Conservation (phyloP, 805 yeast species). For the Hagleromyces aurorensis region DNA sequence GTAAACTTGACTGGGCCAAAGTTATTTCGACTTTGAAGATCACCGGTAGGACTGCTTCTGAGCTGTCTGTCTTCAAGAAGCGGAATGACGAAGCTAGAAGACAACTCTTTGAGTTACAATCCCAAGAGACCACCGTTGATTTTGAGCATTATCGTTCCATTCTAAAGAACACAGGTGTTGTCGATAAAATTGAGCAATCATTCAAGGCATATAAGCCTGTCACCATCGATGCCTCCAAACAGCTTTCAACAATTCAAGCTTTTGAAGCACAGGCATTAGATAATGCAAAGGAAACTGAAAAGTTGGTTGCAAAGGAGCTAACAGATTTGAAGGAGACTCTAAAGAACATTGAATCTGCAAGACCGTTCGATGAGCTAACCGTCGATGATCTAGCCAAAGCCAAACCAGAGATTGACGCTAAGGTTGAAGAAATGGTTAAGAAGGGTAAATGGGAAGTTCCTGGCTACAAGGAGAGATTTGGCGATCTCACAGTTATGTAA, state of each 20-base stretch:
- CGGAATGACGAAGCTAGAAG: constrained; percentile 97
- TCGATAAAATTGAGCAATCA: constrained; percentile 73
- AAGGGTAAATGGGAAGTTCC: constrained; percentile 98
- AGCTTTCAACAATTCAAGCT: constrained; percentile 82
- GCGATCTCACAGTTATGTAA: constrained; percentile 87
- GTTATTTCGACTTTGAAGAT: constrained; percentile 82
- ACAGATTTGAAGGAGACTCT: constrained; percentile 79
- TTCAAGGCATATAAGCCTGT: constrained; percentile 72
- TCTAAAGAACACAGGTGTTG: constrained; percentile 73
- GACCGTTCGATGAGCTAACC: constrained; percentile 96
- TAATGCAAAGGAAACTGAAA: constrained; percentile 90
- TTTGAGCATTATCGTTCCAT: constrained; percentile 70
- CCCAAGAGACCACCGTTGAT: constrained; percentile 72
- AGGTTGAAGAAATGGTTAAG: constrained; percentile 89
- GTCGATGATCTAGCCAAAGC: constrained; percentile 92
- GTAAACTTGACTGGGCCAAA: constrained; percentile 93
- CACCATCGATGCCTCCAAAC: constrained; percentile 79
- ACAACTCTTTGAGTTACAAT: constrained; percentile 58
- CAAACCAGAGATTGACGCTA: constrained; percentile 94
- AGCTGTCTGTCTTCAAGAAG: constrained; percentile 90
- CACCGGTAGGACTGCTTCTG: constrained; percentile 84
- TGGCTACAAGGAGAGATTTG: constrained; percentile 97
- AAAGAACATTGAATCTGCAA: constrained; percentile 89
- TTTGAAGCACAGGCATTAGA: constrained; percentile 93
- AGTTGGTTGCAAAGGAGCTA: constrained; percentile 79